A percentile compares a stretch with the other conserved stretches of the same genome.
These are phyloP conservation scores for Priceomyces medius DNA, from an alignment of 805 yeast species.

Conservation along the genomic window DNA sequence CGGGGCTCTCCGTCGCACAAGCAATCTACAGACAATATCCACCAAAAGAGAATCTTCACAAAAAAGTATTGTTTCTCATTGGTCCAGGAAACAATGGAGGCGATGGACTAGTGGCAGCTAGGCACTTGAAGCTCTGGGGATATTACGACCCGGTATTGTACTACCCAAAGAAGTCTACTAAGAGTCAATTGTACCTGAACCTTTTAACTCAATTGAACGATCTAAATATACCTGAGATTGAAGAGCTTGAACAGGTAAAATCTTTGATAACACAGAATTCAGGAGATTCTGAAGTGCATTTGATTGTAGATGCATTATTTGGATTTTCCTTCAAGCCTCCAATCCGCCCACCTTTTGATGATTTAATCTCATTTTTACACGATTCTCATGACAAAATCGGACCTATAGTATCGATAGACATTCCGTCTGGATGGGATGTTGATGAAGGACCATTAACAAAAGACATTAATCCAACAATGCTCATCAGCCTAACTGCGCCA, in stretches of 20 bases:
- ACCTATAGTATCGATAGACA: slow-evolving; percentile 80
- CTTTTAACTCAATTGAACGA: slow-evolving; percentile 65
- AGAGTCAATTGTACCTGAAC: slow-evolving; percentile 55
- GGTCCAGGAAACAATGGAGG: slow-evolving; percentile 99
- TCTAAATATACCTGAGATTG: slow-evolving; percentile 60
- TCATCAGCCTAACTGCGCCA: slow-evolving; percentile 90
- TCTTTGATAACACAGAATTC: slow-evolving; percentile 6
- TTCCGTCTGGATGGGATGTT: slow-evolving; percentile 98
- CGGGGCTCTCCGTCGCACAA: slow-evolving; percentile 92
- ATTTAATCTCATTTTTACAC: slow-evolving; percentile 26
- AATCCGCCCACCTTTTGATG: slow-evolving; percentile 72
- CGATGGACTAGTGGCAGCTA: slow-evolving; percentile 93
- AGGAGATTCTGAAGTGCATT: slow-evolving; percentile 23
- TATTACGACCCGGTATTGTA: slow-evolving; percentile 75
- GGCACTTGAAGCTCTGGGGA: slow-evolving; percentile 74
- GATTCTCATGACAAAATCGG: slow-evolving; percentile 40
- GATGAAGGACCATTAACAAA: slow-evolving; percentile 68
- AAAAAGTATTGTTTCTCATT: slow-evolving; percentile 62
- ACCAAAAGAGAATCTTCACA: slow-evolving; percentile 31
- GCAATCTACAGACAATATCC: slow-evolving; percentile 73
- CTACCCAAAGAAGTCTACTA: slow-evolving; percentile 67
- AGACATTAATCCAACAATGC: slow-evolving; percentile 57
- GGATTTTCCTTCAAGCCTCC: slow-evolving; percentile 95
- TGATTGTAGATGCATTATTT: slow-evolving; percentile 75
- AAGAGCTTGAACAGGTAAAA: slow-evolving; percentile 33